Evolutionary conservation across 2,329 filamentous ascomycete genomes (phyloP).

Genomic region (Ramichloridium luteum): DNA sequence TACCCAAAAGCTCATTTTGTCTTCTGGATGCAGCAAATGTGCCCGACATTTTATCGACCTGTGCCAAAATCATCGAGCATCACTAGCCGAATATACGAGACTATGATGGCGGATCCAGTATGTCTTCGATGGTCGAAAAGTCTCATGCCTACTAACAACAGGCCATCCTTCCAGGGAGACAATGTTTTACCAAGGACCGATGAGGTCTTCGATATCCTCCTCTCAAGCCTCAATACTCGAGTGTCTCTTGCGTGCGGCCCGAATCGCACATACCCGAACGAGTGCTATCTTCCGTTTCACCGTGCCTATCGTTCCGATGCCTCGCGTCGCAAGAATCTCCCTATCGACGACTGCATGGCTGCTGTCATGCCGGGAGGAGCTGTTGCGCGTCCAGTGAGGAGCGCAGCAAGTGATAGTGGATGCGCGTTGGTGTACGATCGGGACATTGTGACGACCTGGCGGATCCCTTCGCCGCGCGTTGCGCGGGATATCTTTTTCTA

Average conservation of each 20-base stretch:
- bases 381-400: slow-evolving; percentile 6
- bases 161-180: too few species aligned
- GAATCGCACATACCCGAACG: slow-evolving; percentile 8
- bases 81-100: too few species aligned
- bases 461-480: slow-evolving; percentile 9
- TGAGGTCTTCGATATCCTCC: not conserved
- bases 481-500: slow-evolving; percentile 18
- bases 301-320: slow-evolving; percentile 7
- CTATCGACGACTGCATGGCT: slow-evolving; percentile 4
- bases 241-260: slow-evolving; percentile 12
- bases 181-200: too few species aligned
- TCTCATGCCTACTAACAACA: too few species aligned
- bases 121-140: too few species aligned
- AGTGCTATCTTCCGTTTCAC: slow-evolving; percentile 13
- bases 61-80: too few species aligned
- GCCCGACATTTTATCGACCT: too few species aligned
- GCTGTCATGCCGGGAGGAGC: slow-evolving; percentile 6
- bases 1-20: too few species aligned
- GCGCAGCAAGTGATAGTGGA: slow-evolving; percentile 4
- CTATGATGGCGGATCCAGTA: too few species aligned
- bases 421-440: slow-evolving; percentile 15
- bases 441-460: slow-evolving; percentile 17
- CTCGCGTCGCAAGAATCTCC: slow-evolving; percentile 2
- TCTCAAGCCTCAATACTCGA: slow-evolving; percentile 9
- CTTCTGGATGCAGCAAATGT: too few species aligned